These are phyloP conservation scores for Hypoxylon sp. DNA, from an alignment of 2,329 filamentous ascomycete genomes.

Conservation along the genomic window DNA sequence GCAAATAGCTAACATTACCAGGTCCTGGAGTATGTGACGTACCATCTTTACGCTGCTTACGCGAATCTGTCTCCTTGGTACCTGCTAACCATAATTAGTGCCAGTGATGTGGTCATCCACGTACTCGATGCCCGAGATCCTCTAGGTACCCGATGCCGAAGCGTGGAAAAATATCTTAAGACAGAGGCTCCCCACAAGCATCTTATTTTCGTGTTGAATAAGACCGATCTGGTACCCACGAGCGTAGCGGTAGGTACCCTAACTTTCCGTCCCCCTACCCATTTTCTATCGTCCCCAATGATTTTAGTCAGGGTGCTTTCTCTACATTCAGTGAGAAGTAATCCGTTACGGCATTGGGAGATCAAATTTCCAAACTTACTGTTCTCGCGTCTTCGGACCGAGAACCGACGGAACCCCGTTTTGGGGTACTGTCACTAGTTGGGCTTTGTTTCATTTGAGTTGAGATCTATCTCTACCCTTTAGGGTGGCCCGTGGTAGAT, in stretches of 20 bases:
- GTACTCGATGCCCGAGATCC: slow-evolving; percentile 92
- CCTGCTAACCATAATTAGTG: slow-evolving; percentile 75
- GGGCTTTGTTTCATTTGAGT: slow-evolving; percentile 93
- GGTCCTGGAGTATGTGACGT: slow-evolving; percentile 51
- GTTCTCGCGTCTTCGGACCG: slow-evolving; percentile 72
- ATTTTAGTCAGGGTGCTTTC: slow-evolving; percentile 86
- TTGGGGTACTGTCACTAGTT: slow-evolving; percentile 85
- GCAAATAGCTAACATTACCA: slow-evolving; percentile 50
- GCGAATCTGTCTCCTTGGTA: neutral
- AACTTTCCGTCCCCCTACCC: slow-evolving; percentile 24
- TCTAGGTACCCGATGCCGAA: slow-evolving; percentile 87
- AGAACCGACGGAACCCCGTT: slow-evolving; percentile 83
- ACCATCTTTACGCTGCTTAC: neutral
- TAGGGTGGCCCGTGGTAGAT: slow-evolving; percentile 75
- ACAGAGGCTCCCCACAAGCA: slow-evolving; percentile 98
- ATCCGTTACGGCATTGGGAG: slow-evolving; percentile 99
- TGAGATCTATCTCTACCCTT: slow-evolving; percentile 82
- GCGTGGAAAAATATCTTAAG: slow-evolving; percentile 91
- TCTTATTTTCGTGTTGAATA: slow-evolving; percentile 88
- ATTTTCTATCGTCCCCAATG: slow-evolving; percentile 67
- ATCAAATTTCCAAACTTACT: slow-evolving; percentile 80
- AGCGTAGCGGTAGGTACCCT: slow-evolving; percentile 84
- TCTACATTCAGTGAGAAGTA: slow-evolving; percentile 77
- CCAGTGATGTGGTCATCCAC: slow-evolving; percentile 95
- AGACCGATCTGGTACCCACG: slow-evolving; percentile 92